Percentiles rank a stretch among this genome's conserved stretches.
phyloP scores from a whole-genome alignment of 1,284 basidiomycete genomes.

The Malassezia dermatis region DNA sequence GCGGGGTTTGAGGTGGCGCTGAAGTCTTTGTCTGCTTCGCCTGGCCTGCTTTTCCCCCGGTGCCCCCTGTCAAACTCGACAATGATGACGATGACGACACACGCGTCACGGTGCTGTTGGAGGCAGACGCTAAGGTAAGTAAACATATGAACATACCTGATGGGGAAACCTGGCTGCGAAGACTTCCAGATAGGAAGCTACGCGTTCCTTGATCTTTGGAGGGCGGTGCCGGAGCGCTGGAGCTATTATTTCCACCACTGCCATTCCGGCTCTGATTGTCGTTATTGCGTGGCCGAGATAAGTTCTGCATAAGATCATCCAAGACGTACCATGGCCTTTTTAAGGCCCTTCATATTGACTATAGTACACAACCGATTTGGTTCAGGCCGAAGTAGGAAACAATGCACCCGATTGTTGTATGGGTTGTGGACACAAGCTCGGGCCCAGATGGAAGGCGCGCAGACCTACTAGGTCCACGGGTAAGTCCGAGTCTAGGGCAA shows the following conservation, averaged over 20 bases:
- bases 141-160: background rate
- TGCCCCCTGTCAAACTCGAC: background rate
- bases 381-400: background rate
- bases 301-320: background rate
- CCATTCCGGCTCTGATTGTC: constrained; percentile 1
- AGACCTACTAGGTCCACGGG: constrained; percentile 4
- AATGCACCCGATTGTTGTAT: background rate
- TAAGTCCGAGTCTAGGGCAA: background rate
- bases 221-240: background rate
- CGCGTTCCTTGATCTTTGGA: background rate
- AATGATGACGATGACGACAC: background rate
- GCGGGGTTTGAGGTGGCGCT: background rate
- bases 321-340: constrained; percentile 47
- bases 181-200: background rate
- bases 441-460: background rate
- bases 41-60: background rate
- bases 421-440: constrained; percentile 2
- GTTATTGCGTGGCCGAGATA: constrained; percentile 5
- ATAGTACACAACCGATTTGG: constrained; percentile 4
- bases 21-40: background rate
- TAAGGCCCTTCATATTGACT: constrained; percentile 44
- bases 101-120: background rate
- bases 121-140: background rate
- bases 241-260: background rate
- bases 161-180: background rate